Base-by-base conservation (phyloP, 1,284 basidiomycete genomes). In the Fomitopsis palustris region DNA sequence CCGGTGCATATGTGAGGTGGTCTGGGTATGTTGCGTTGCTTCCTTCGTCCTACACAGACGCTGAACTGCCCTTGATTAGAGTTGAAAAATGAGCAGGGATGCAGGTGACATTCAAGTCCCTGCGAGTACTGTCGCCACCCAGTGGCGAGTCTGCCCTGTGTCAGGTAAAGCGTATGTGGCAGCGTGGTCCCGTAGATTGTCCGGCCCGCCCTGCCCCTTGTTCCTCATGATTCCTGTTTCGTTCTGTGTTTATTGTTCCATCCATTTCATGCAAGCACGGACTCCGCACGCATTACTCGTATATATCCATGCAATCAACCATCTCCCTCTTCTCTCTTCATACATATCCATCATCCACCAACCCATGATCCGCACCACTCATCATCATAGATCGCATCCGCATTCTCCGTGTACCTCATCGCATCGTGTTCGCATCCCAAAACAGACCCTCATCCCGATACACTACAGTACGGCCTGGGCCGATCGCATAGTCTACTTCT, bases 181-280 rank as follows among this genome's bases (percentile, higher is more conserved):
- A 31, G 49, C 21, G 49, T 29, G n/a, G 29, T 19, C 9, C 49
- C 17, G 17, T 9, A 6, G 49, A 35, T 25, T 16, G 33, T 23
- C 31, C 33, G 31, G 4, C 19, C 25, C 8, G 8, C 37, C 53
- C 33, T 56, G 31, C 17, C 14, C 45, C 38, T 56, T 21, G n/a
- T 23, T 35, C 51, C 23, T 56, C 55, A 25, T 37, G 33, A 23
- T n/a, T 35, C 45, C 55, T 17, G 54, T 31, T 42, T 55, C 41
- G 29, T 55, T 31, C 41, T 52, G 49, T 35, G 49, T 52, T 52
- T 17, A 55, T 47, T 27, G 31, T 55, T 35, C 37, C 33, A 51
- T 45, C 38, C 31, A 43, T 33, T 51, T 35, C 55, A 56, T 19
- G 21, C 54, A 55, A 43, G 54, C 45, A 56, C 55, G 55, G 55